Percentiles rank a stretch among this genome's conserved stretches.
These are phyloP conservation scores for Chaetothyriales sp. DNA, from an alignment of 2,329 filamentous ascomycete species.

Conservation along the genomic window DNA sequence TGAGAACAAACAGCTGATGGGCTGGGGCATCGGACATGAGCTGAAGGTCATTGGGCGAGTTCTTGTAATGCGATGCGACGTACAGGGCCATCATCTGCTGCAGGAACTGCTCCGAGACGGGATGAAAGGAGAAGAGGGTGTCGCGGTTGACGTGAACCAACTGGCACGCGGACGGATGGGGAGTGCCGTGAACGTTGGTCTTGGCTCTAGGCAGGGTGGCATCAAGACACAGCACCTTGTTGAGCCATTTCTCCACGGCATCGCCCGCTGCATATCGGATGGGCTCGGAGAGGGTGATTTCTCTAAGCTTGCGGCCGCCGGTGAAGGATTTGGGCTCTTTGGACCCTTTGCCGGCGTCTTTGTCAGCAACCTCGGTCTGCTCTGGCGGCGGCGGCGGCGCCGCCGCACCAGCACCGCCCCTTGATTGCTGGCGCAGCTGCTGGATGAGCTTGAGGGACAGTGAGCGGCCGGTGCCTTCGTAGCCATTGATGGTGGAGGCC, in stretches of 20 bases:
- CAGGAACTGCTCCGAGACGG: conserved; percentile 89
- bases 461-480: conserved; percentile 91
- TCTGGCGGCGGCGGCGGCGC: too few species aligned
- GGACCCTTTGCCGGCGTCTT: conserved; percentile 59
- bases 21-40: conserved; percentile 96
- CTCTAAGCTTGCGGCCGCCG: conserved; percentile 66
- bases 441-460: conserved; percentile 94
- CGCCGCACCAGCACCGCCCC: conserved; percentile 44
- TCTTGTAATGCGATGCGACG: conserved; percentile 95
- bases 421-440: conserved; percentile 85
- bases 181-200: conserved; percentile 60
- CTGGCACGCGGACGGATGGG: conserved; percentile 82
- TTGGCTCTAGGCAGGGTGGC: conserved; percentile 73
- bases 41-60: conserved; percentile 94
- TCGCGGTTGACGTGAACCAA: conserved; percentile 90
- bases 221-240: conserved; percentile 83
- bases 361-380: conserved; percentile 58
- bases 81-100: conserved; percentile 98
- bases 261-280: conserved; percentile 91
- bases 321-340: conserved; percentile 47
- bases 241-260: conserved; percentile 89
- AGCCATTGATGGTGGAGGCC: conserved; percentile 98
- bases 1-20: conserved; percentile 88
- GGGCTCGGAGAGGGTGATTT: conserved; percentile 85
- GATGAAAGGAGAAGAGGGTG: conserved; percentile 94